Base-by-base conservation (phyloP, 176 grass and related monocot species). In the Hyparrhenia diplandra region DNA sequence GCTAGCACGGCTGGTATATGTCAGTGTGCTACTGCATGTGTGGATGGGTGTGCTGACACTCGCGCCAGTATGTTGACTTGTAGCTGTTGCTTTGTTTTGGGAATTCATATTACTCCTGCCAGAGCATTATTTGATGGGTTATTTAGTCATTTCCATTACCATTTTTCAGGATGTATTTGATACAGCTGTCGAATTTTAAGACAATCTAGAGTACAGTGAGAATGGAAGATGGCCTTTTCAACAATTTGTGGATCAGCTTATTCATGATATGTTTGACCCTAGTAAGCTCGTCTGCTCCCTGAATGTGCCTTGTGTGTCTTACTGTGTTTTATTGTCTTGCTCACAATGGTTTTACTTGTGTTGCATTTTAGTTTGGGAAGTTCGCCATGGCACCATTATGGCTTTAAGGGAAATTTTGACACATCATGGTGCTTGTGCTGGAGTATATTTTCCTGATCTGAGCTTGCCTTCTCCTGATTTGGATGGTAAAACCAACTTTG, bases 321-420 rank as follows among this genome's bases (percentile, higher is more conserved):
- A 45, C 35, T 68, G 55, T 58, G 20, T 65, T 43, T 70, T 40
- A 61, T 43, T 75, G 60, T 88, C n/a, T 83, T 71, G 20, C 51
- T 81, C 77, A 43, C 59, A 86, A 12, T 59, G 21, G 85, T 73
- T 66, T 79, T 41, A 65, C 23, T 64, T n/a, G 24, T 87, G 30
- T 87, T 85, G 42, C 75, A 61, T 82, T 52, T 24, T 90, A 99
- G 92, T 93, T 77, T 99, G 96, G 96, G 96, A 99, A 90, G 88
- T 99, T 80, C 93, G 96, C 69, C 96, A 99, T 86, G 96, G 96
- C 73, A 80, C 84, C 47, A 91, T 95, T 72, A 99, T 99, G 96
- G 96, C 92, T 74, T 86, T 99, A 75, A 99, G 96, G 84, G 96
- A 99, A 89, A 99, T 99, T 82, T 85, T 95, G 88, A 95, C 92